Evolutionary conservation across 306 rosid species (phyloP).

Genomic region (Dicorynia guianensis): DNA sequence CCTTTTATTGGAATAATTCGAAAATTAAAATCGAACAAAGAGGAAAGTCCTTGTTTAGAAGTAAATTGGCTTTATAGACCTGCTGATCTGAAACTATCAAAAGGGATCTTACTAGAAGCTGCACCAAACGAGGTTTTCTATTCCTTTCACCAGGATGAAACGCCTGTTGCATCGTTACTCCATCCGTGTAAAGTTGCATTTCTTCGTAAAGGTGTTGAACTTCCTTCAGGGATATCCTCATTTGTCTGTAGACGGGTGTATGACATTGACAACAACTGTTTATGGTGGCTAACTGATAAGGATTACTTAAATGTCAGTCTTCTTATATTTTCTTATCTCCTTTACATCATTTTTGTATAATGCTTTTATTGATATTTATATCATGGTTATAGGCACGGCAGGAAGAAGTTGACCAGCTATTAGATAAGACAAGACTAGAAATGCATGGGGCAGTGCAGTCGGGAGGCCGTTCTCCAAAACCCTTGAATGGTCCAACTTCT

Average conservation of each 20-base stretch:
- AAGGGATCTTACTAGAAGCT: slow-evolving; percentile 77
- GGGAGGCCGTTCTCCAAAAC: slow-evolving; percentile 95
- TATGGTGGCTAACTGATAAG: slow-evolving; percentile 96
- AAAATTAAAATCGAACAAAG: slow-evolving; percentile 55
- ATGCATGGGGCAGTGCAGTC: slow-evolving; percentile 95
- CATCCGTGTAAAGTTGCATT: slow-evolving; percentile 98
- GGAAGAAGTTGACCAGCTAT: slow-evolving; percentile 86
- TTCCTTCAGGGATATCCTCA: slow-evolving; percentile 88
- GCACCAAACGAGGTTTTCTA: slow-evolving; percentile 92
- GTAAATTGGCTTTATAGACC: slow-evolving; percentile 96
- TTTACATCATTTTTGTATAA: slow-evolving; percentile 4
- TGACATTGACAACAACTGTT: slow-evolving; percentile 74
- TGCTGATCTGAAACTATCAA: slow-evolving; percentile 79
- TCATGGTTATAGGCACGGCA: slow-evolving; percentile 67
- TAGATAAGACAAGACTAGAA: slow-evolving; percentile 81
- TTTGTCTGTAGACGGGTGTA: slow-evolving; percentile 93
- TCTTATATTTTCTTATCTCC: slow-evolving; percentile 8
- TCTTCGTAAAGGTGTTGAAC: slow-evolving; percentile 92
- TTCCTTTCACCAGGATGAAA: slow-evolving; percentile 97
- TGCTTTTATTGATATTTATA: slow-evolving; percentile 8
- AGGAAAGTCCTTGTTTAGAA: slow-evolving; percentile 59
- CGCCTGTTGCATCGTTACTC: slow-evolving; percentile 89
- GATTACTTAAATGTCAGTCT: slow-evolving; percentile 80
- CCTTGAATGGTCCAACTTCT: slow-evolving; percentile 79
- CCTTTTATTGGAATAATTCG: slow-evolving; percentile 97